Evolutionary conservation across 305 asterid genomes (phyloP).

Genomic region (Ruellia speciosa): DNA sequence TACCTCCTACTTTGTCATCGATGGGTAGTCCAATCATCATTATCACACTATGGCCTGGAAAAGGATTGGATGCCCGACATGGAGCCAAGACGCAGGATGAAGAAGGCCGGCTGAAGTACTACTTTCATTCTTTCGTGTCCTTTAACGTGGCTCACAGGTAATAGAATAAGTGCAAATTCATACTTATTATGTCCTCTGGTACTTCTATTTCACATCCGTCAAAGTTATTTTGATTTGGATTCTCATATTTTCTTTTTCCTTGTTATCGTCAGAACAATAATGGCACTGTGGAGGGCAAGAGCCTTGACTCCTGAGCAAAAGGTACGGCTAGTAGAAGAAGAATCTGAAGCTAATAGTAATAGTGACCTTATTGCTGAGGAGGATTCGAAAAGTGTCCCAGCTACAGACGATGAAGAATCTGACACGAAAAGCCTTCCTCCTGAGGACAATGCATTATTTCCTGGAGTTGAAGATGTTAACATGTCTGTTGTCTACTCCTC

Average conservation of each 20-base stretch:
- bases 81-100: conserved; percentile 87
- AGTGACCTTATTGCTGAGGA: conserved; percentile 53
- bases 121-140: conserved; percentile 89
- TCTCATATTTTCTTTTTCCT: neutral
- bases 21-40: conserved; percentile 89
- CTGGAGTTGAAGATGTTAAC: conserved; percentile 61
- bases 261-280: conserved; percentile 50
- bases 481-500: conserved; percentile 68
- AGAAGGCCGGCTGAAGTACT: conserved; percentile 80
- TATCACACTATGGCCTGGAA: conserved; percentile 72
- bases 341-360: conserved; percentile 50
- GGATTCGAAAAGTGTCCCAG: conserved; percentile 45
- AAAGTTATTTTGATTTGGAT: too few species aligned
- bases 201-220: too few species aligned
- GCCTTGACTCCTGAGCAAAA: conserved; percentile 91
- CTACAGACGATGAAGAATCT: conserved; percentile 56
- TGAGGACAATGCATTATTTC: conserved; percentile 63
- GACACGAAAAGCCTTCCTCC: conserved; percentile 49
- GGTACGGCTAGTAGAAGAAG: conserved; percentile 75
- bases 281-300: conserved; percentile 90
- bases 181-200: too few species aligned
- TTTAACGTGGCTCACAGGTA: conserved; percentile 83
- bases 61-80: conserved; percentile 83
- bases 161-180: neutral
- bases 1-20: conserved; percentile 85